Percentiles rank a stretch among this genome's conserved stretches.
Conservation (phyloP, 495 filamentous ascomycete genomes). For the Tuber brumale region DNA sequence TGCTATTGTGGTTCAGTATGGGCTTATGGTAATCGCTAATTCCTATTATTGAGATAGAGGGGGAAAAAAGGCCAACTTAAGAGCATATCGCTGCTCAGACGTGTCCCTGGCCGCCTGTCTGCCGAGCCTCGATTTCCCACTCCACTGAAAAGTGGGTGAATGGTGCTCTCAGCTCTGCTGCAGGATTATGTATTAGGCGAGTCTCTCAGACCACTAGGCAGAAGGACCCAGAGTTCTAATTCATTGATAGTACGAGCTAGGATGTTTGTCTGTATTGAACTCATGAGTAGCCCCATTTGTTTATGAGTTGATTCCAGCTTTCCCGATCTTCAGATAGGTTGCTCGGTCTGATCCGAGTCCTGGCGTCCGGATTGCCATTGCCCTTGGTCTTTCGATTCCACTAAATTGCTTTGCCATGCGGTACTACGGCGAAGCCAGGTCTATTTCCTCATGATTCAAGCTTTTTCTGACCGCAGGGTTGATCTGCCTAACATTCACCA, state of each 20-base stretch:
- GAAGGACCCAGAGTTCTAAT: background rate
- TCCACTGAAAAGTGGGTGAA: conserved; percentile 69
- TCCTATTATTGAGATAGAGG: conserved; percentile 43
- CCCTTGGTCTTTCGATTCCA: conserved; percentile 61
- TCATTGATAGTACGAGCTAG: conserved; percentile 42
- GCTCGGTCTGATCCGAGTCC: conserved; percentile 56
- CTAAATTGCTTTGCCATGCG: conserved; percentile 63
- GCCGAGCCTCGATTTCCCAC: conserved; percentile 64
- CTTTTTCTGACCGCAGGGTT: conserved; percentile 67
- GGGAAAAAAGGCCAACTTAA: conserved; percentile 27
- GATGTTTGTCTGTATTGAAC: background rate
- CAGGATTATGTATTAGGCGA: conserved; percentile 58
- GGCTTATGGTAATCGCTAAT: conserved; percentile 33
- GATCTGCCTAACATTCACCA: conserved; percentile 59
- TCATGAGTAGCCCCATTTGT: background rate
- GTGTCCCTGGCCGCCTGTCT: conserved; percentile 64
- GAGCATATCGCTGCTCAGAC: conserved; percentile 53
- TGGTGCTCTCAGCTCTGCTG: conserved; percentile 66
- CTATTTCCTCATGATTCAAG: conserved; percentile 68
- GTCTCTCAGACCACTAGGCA: background rate
- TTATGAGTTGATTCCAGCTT: background rate
- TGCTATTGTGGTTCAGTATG: conserved; percentile 51
- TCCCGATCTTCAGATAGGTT: background rate
- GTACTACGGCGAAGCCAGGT: conserved; percentile 68
- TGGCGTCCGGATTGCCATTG: conserved; percentile 68